Conservation (phyloP, 1,284 basidiomycete species). For the Cryptococcus jaspeensis region DNA sequence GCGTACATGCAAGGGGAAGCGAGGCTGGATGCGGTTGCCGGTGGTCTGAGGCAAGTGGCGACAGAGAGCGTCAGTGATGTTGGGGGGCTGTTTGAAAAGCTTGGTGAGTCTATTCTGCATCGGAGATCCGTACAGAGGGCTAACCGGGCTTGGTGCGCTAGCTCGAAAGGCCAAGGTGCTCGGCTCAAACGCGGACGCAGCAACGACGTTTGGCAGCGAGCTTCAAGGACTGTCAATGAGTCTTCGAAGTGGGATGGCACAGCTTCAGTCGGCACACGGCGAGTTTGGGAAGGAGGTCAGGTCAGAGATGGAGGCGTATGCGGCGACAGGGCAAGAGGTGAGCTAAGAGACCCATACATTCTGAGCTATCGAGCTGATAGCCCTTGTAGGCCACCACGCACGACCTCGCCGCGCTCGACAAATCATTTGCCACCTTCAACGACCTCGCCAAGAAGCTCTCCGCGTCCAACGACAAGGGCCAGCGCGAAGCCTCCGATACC, state of each 20-base stretch:
- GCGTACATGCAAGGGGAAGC: conserved; percentile 75
- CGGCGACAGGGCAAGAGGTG: conserved; percentile 57
- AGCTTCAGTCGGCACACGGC: conserved; percentile 54
- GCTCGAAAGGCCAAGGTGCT: conserved; percentile 73
- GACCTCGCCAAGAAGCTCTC: conserved; percentile 62
- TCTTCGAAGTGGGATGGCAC: conserved; percentile 60
- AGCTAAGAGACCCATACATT: not conserved
- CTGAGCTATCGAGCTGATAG: conserved; percentile 5
- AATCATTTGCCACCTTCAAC: conserved; percentile 60
- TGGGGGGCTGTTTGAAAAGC: conserved; percentile 73
- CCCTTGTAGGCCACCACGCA: conserved; percentile 22
- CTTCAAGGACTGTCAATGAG: conserved; percentile 64
- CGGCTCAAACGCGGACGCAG: conserved; percentile 64
- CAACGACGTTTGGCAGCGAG: conserved; percentile 61
- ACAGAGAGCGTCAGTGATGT: conserved; percentile 71
- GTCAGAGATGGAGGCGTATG: conserved; percentile 59
- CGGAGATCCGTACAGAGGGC: not conserved
- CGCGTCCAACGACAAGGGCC: conserved; percentile 58
- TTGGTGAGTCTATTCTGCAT: conserved; percentile 59
- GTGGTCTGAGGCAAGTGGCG: conserved; percentile 64
- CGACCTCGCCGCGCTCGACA: conserved; percentile 34
- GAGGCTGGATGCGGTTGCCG: conserved; percentile 68
- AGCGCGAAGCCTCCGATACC: conserved; percentile 57
- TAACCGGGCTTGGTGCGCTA: conserved; percentile 35
- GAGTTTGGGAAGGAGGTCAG: conserved; percentile 56